Base-by-base conservation (phyloP, 305 asterid species). In the Rubia occidens region DNA sequence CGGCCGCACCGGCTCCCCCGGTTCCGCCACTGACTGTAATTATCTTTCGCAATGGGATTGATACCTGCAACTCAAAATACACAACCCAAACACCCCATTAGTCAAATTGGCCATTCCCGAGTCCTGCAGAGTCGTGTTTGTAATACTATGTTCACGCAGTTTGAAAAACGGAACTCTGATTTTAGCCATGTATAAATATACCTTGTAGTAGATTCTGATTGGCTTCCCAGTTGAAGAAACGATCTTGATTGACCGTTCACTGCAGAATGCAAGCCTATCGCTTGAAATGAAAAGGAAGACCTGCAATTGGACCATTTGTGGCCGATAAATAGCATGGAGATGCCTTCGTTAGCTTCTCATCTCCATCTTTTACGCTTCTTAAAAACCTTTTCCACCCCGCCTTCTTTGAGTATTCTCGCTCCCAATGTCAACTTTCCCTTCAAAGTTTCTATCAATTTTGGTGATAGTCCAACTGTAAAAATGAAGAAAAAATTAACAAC, bases 271-370 rank as follows among this genome's bases (percentile, higher is more conserved):
- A 32, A 82, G 75, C 70, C 82, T 82, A 4, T 79, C 70, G 15
- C 76, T 84, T 2, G 89, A 85, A 18, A 87, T 74, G 24, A 85
- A 85, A 24, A 88, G 80, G 8, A 86, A n/a, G 80, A 8, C 91
- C 89, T 11, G 91, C 89, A 49, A 86, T 84, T 2, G 95, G 88
- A 67, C 95, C 91, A 2, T 76, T 74, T 32, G 89, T 88, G 3
- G 95, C 83, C 39, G 86, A 86, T 65, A 84, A 67, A 69, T 86
- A 84, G 78, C 90, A 86, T 45, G 84, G 95, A 42, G 81, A 82
- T 73, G 86, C 89, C 70, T 82, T 83, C 59, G 80, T 56, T 68
- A 87, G 82, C 44, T 79, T 83, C 58, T 87, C 90, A 5, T 77
- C 18, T 17, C 35, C 85, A 20, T 79, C 77, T 11, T 65, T 62